Evolutionary conservation across 306 rosid genomes (phyloP).

Genomic region (Chamaecrista fasciculata): DNA sequence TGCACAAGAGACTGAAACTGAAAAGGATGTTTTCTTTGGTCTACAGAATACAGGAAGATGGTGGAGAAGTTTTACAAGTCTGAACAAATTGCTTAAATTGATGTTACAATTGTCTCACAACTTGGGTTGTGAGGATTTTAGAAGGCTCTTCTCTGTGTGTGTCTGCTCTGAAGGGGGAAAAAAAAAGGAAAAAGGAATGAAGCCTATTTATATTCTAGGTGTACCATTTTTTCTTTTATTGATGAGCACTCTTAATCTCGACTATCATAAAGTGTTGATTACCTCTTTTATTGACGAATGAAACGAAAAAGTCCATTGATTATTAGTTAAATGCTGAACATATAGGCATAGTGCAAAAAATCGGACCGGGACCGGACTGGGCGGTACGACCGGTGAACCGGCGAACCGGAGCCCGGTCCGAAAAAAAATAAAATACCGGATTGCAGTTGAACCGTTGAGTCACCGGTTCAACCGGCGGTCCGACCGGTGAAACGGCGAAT

Average conservation of each 20-base stretch:
- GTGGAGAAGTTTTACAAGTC: conserved; percentile 83
- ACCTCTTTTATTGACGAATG: too few species aligned
- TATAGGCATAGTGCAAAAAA: too few species aligned
- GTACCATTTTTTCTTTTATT: conserved; percentile 25
- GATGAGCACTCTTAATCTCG: neutral
- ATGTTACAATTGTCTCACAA: neutral
- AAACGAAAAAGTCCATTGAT: too few species aligned
- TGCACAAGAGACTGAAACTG: neutral
- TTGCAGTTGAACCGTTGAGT: too few species aligned
- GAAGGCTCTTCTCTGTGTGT: neutral
- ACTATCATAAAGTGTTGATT: too few species aligned
- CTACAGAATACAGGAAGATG: conserved; percentile 85
- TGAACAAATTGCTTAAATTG: conserved; percentile 47
- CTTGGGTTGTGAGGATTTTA: neutral
- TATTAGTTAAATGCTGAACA: too few species aligned
- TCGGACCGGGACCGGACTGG: too few species aligned
- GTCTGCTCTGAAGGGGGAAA: conserved; percentile 12
- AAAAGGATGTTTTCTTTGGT: neutral
- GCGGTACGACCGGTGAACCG: too few species aligned
- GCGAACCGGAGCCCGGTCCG: too few species aligned
- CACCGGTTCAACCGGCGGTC: too few species aligned
- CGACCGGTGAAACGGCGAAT: too few species aligned
- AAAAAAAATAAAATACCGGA: too few species aligned
- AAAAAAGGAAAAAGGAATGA: neutral
- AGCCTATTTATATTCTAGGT: neutral